These are phyloP conservation scores for Fabrea salina DNA, from an alignment of 169 alveolate species.

Conservation along the genomic window DNA sequence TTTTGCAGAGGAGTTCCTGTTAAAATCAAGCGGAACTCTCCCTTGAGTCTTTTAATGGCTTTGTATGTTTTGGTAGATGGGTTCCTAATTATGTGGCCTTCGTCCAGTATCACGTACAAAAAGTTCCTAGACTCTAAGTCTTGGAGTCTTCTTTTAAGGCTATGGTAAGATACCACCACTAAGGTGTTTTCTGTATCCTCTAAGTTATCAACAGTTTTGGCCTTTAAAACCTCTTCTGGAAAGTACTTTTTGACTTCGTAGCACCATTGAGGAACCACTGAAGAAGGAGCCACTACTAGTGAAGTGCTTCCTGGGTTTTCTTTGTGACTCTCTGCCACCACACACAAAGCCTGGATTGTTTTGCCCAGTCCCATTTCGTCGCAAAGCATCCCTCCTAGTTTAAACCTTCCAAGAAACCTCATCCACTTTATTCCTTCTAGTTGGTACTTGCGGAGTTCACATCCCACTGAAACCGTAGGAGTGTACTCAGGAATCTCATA, in stretches of 20 bases:
- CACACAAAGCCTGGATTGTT: conserved; percentile 75
- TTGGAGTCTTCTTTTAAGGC: conserved; percentile 54
- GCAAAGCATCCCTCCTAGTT: conserved; percentile 83
- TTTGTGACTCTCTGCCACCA: conserved; percentile 52
- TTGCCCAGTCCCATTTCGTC: conserved; percentile 91
- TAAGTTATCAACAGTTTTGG: conserved; percentile 42
- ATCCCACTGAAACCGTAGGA: neutral
- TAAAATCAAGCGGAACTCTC: conserved; percentile 81
- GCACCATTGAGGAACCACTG: conserved; percentile 79
- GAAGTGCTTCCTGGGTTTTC: conserved; percentile 41
- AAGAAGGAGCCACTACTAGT: conserved; percentile 78
- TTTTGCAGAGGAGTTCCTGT: conserved; percentile 95
- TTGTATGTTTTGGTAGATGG: conserved; percentile 84
- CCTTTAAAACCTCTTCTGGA: conserved; percentile 43
- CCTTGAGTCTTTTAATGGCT: conserved; percentile 78
- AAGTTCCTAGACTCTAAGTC: conserved; percentile 56
- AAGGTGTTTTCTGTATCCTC: conserved; percentile 34
- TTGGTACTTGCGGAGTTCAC: conserved; percentile 73
- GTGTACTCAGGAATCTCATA: neutral
- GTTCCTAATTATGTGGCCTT: conserved; percentile 93
- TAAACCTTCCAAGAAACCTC: conserved; percentile 66
- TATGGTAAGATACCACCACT: conserved; percentile 68
- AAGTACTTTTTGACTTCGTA: conserved; percentile 75
- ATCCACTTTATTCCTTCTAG: conserved; percentile 84
- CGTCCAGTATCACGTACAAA: conserved; percentile 89